These are phyloP conservation scores for Aspergillus aculeatinus DNA, from an alignment of 2,329 filamentous ascomycete species.

Conservation along the genomic window DNA sequence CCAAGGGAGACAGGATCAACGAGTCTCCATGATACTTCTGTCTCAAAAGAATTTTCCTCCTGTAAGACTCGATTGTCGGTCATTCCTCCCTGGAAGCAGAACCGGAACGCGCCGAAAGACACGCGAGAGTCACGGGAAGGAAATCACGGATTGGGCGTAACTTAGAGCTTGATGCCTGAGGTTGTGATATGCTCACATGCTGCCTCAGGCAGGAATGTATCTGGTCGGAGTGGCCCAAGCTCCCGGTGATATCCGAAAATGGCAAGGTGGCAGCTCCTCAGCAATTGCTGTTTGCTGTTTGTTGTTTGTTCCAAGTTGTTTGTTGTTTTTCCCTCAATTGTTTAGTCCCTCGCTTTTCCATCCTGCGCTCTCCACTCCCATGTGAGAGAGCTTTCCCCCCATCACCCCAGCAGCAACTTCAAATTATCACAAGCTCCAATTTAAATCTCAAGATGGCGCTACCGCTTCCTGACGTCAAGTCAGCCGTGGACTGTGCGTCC, in stretches of 20 bases:
- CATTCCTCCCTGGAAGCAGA: background rate
- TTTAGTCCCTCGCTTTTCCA: background rate
- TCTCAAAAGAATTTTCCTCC: background rate
- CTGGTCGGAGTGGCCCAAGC: background rate
- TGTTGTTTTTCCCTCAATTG: background rate
- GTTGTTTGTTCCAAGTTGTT: background rate
- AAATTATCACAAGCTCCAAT: background rate
- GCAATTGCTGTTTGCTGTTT: background rate
- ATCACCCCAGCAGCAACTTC: conserved; percentile 6
- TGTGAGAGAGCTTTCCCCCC: conserved; percentile 10
- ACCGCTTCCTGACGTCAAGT: conserved; percentile 62
- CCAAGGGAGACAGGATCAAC: background rate
- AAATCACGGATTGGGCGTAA: background rate
- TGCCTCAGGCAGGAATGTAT: background rate
- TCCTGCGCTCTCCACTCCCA: conserved; percentile 3
- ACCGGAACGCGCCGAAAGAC: conserved; percentile 3
- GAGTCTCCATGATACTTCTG: background rate
- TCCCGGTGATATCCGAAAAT: conserved; percentile 1
- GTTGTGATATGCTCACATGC: background rate
- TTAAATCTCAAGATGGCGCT: conserved; percentile 57
- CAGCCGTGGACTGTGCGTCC: conserved; percentile 72
- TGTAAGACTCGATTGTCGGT: background rate
- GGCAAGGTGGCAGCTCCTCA: background rate
- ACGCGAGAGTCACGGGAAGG: conserved; percentile 22
- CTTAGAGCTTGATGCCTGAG: background rate